These are phyloP conservation scores for Botryotinia narcissicola DNA, from an alignment of 2,329 filamentous ascomycete species.

Conservation along the genomic window DNA sequence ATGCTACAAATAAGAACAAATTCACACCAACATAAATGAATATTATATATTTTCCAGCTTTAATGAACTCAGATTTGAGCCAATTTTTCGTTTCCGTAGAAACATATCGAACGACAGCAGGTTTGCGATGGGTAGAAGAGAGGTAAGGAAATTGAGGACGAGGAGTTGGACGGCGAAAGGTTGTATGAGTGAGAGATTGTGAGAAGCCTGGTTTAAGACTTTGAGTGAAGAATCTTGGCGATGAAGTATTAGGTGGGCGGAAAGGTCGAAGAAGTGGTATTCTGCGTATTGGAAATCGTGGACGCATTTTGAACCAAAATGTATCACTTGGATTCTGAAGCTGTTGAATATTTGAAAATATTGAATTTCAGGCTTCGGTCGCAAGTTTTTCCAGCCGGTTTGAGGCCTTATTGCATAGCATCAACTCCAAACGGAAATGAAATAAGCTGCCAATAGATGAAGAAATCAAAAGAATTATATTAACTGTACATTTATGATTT, in stretches of 20 bases:
- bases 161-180: conserved; percentile 33
- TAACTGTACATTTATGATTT: not conserved
- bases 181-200: conserved; percentile 20
- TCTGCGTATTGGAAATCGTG: conserved; percentile 40
- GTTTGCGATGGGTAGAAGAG: conserved; percentile 42
- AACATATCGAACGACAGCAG: conserved; percentile 60
- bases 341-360: not conserved
- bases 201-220: conserved; percentile 43
- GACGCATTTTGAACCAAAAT: conserved; percentile 30
- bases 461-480: not conserved
- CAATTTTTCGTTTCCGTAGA: conserved; percentile 75
- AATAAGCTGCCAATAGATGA: not conserved
- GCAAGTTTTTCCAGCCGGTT: conserved; percentile 16
- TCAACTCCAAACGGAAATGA: too few relatives aligned
- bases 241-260: conserved; percentile 37
- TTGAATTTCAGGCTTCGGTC: conserved; percentile 7
- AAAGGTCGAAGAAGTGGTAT: conserved; percentile 43
- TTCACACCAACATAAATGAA: conserved; percentile 63
- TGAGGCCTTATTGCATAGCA: not conserved
- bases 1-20: conserved; percentile 58
- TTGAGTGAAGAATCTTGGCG: conserved; percentile 55
- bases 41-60: conserved; percentile 66
- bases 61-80: conserved; percentile 67
- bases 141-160: conserved; percentile 67
- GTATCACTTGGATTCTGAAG: not conserved